Base-by-base conservation (phyloP, 1,139 yeast species). In the Protomyces lactucae-debilis region DNA sequence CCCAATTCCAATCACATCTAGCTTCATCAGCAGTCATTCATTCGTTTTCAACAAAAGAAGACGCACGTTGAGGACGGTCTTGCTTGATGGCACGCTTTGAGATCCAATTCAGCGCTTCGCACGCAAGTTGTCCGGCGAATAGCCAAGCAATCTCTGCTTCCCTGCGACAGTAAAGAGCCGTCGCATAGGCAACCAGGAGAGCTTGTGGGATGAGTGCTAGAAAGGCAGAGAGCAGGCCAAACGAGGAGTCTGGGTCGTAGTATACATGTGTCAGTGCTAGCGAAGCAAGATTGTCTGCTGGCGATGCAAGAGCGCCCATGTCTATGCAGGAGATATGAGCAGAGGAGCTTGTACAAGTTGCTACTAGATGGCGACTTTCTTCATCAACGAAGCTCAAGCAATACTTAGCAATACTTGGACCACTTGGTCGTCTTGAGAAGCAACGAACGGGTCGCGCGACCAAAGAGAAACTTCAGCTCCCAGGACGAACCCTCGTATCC, bases 71-170 rank as follows among this genome's bases (percentile, higher is more conserved):
- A 0, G 99, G 99, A 65, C 99, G 80, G 35, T 90, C 87, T 71
- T 88, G 89, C 70, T 82, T 83, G 57, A 90, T 75, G 1, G 82
- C 57, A 39, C 80, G 78, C 74, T 93, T 93, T 57, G 88, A 76
- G 3, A 87, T 71, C 69, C 87, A 84, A 74, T 92, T 92, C 57
- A 85, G 73, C 1, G 86, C 72, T 74, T 93, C 98, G 69, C 90
- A 87, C 10, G 81, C 78, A 21, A 92, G 83, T 72, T 93, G 99
- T 3, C 99, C 99, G 0, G 83, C 88, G 0, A 93, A 93, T 70
- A 89, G 81, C 60, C 90, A 77, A 25, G 90, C 85, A 0, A 96
- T 89, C 73, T 92, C 97, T 39, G 89, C 81, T 72, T 93, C 98
- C 64, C 98, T 78, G 0, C 96, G 83, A 12, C 86, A 76, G 53